Evolutionary conservation across 192 early-diverging fungal genomes (phyloP), one percentile per base, ranked within the genome.

Genomic region (Thoreauomyces humboldtii): DNA sequence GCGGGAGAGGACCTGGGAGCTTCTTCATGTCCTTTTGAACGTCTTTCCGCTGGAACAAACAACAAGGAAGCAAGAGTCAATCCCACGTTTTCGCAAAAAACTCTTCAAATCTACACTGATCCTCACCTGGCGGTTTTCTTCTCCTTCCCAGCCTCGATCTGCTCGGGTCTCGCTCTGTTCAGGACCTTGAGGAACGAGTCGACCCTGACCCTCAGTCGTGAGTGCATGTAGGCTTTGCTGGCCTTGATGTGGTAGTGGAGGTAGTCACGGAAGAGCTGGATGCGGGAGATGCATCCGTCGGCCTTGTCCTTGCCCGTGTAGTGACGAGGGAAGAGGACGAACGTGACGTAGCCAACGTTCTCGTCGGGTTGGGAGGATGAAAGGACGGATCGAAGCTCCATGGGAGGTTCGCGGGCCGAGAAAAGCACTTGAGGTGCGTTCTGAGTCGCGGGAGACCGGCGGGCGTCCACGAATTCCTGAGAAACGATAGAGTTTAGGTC

Each of bases 181-280:
- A 99, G 83, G 7, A 99, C 94, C 87, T 96, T 99, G 69, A 99
- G 77, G 77, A 99, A 95, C 54, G 91, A 92, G 62, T 88, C 86
- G 42, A 99, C 96, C 36, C 96, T 87, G 46, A 91, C 86, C 47
- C 96, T 78, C 94, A 99, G 95, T 41, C 96, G 88, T 17, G 94
- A 94, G 77, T 98, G 94, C 94, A 99, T 94, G 70, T 98, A 99
- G 0, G 96, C 93, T 81, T 99, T 99, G 46, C 94, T 92, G 55
- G 93, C 94, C 80, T 99, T 99, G 79, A 99, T 96, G 68, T 99
- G 96, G 77, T 96, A 99, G 73, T 99, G 96, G 61, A 99, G 80
- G 76, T 96, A 99, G 78, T 99, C 94, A 17, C 44, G 2, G 88
- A 96, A 98, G 58, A 98, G 83, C 76, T 94, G 95, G 69, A 98